phyloP scores from a whole-genome alignment of 805 yeast species.

The Barnettozyma californica region DNA sequence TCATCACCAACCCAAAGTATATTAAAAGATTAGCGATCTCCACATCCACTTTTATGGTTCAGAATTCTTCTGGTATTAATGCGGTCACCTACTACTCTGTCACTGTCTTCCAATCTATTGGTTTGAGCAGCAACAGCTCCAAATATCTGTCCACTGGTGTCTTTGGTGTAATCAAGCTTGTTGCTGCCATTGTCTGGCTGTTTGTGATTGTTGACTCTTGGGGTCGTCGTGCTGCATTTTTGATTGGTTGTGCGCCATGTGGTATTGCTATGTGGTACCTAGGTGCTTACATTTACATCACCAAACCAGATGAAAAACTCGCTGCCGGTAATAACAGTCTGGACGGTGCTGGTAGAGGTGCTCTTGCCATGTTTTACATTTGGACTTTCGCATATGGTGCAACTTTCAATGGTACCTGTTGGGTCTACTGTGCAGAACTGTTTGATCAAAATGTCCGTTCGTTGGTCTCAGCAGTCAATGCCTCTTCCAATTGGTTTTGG shows the following conservation, averaged over 20 bases:
- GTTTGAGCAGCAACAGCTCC: conserved; percentile 39
- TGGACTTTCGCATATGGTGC: conserved; percentile 18
- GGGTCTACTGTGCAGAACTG: conserved; percentile 19
- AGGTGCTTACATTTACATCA: conserved; percentile 15
- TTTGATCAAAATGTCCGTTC: conserved; percentile 14
- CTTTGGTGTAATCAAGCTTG: conserved; percentile 46
- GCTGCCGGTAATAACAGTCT: conserved; percentile 2
- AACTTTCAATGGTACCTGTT: conserved; percentile 16
- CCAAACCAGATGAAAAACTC: conserved; percentile 4
- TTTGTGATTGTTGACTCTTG: conserved; percentile 12
- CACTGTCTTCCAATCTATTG: conserved; percentile 42
- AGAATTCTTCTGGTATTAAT: conserved; percentile 44
- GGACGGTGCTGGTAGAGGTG: conserved; percentile 18
- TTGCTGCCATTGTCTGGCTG: conserved; percentile 18
- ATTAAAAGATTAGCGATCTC: conserved; percentile 34
- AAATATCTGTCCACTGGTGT: conserved; percentile 46
- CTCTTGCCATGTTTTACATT: conserved; percentile 16
- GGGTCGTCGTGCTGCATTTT: conserved; percentile 15
- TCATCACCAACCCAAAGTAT: conserved; percentile 28
- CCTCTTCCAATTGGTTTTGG: conserved; percentile 17
- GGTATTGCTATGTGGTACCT: conserved; percentile 15
- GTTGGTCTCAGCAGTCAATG: conserved; percentile 11
- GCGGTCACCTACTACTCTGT: conserved; percentile 51
- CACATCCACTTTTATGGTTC: conserved; percentile 37
- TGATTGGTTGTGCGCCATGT: conserved; percentile 10